Evolutionary conservation across 768 basidiomycete genomes (phyloP).

Genomic region (Omphalotus guepiniiformis): DNA sequence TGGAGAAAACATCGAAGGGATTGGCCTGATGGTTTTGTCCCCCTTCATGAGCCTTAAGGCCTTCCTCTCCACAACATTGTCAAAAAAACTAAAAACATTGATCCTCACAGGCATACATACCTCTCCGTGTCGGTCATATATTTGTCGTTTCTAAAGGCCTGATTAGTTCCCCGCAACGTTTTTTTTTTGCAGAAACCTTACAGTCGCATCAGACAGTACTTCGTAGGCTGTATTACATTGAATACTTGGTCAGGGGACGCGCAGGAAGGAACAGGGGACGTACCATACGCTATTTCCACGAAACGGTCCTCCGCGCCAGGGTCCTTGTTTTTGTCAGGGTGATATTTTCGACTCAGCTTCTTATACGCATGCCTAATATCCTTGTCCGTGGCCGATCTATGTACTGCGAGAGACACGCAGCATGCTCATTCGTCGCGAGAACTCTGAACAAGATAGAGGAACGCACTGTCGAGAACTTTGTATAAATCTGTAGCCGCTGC

Average conservation of each 20-base stretch:
- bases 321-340: constrained; percentile 95
- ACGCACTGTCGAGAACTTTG: constrained; percentile 77
- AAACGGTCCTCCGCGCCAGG: constrained; percentile 80
- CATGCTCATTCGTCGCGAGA: no score
- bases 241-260: constrained; percentile 1
- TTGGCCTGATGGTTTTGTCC: constrained; percentile 77
- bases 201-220: constrained; percentile 82
- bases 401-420: constrained; percentile 40
- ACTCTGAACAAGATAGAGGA: constrained; percentile 13
- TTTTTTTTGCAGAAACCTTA: constrained; percentile 28
- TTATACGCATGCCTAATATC: constrained; percentile 94
- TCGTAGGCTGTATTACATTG: constrained; percentile 68
- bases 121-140: constrained; percentile 94
- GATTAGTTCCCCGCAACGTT: neutral
- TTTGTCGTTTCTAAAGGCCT: constrained; percentile 72
- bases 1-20: constrained; percentile 92
- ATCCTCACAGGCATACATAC: constrained; percentile 28
- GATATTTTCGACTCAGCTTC: constrained; percentile 79
- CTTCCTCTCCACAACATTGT: constrained; percentile 56
- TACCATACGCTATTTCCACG: constrained; percentile 88
- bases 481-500: constrained; percentile 70
- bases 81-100: no score
- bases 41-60: constrained; percentile 85
- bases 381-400: constrained; percentile 75
- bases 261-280: constrained; percentile 16